phyloP scores from a whole-genome alignment of 805 yeast genomes.

The Candida vartiovaarae region DNA sequence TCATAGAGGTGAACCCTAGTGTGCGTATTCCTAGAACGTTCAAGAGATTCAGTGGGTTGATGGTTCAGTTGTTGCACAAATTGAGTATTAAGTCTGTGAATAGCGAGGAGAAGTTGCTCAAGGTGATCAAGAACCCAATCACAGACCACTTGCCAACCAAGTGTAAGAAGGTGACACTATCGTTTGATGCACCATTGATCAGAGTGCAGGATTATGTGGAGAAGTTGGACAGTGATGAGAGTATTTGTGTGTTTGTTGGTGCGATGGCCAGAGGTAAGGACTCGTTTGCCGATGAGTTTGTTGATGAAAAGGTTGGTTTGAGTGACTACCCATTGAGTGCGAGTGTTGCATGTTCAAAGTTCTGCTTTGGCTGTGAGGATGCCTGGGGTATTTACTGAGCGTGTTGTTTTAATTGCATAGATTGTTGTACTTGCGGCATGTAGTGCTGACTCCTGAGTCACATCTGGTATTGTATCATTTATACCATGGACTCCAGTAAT shows the following conservation, averaged over 20 bases:
- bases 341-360: slow-evolving; percentile 95
- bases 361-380: slow-evolving; percentile 98
- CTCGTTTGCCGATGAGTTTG: slow-evolving; percentile 93
- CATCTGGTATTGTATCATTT: too few species aligned
- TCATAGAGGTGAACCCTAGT: slow-evolving; percentile 91
- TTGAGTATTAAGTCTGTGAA: slow-evolving; percentile 90
- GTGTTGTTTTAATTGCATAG: too few species aligned
- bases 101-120: slow-evolving; percentile 88
- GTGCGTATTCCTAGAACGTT: slow-evolving; percentile 98
- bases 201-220: slow-evolving; percentile 82
- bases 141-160: slow-evolving; percentile 95
- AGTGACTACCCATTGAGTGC: slow-evolving; percentile 95
- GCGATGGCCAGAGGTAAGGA: slow-evolving; percentile 99
- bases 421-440: too few species aligned
- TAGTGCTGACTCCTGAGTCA: too few species aligned
- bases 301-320: slow-evolving; percentile 93
- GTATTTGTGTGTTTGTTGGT: slow-evolving; percentile 96
- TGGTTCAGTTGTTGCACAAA: slow-evolving; percentile 94
- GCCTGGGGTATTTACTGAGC: slow-evolving; percentile 72
- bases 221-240: slow-evolving; percentile 79
- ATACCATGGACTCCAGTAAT: too few species aligned
- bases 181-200: slow-evolving; percentile 84
- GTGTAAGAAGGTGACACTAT: slow-evolving; percentile 87
- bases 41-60: slow-evolving; percentile 93
- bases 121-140: slow-evolving; percentile 94